Percentiles rank a stretch among this genome's conserved stretches.
These are phyloP conservation scores for Boletellus emodensis DNA, from an alignment of 768 basidiomycete species.

Conservation along the genomic window DNA sequence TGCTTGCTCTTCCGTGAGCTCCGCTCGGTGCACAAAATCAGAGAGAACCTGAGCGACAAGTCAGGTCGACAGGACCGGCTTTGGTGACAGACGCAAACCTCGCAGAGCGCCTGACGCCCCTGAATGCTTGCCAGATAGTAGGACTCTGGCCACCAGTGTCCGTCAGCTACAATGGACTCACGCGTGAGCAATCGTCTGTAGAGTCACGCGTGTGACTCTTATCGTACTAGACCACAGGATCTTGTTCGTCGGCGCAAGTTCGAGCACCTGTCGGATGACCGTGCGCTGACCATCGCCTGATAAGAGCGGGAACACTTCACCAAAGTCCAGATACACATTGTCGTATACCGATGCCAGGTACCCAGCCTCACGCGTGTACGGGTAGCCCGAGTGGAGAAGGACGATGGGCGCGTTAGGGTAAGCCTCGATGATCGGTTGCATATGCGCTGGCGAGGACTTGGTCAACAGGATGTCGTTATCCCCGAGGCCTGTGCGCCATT, in stretches of 20 bases:
- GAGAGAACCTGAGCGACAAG: slow-evolving; percentile 53
- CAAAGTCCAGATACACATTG: slow-evolving; percentile 79
- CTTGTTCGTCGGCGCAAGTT: slow-evolving; percentile 72
- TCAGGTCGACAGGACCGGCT: slow-evolving; percentile 38
- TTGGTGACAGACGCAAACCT: slow-evolving; percentile 35
- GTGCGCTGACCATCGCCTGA: slow-evolving; percentile 58
- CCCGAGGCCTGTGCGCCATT: slow-evolving; percentile 45
- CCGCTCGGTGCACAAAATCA: slow-evolving; percentile 43
- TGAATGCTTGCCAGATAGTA: slow-evolving; percentile 68
- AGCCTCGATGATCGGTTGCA: slow-evolving; percentile 66
- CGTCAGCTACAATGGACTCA: slow-evolving; percentile 13
- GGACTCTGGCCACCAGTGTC: slow-evolving; percentile 64
- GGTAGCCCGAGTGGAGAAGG: slow-evolving; percentile 74
- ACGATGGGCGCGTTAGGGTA: slow-evolving; percentile 60
- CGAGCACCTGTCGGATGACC: slow-evolving; percentile 60
- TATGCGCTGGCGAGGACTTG: slow-evolving; percentile 56
- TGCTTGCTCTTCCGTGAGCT: slow-evolving; percentile 54
- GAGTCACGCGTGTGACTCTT: not conserved
- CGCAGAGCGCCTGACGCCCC: slow-evolving; percentile 56
- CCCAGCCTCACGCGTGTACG: slow-evolving; percentile 72
- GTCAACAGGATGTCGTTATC: slow-evolving; percentile 64
- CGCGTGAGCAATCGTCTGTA: not conserved
- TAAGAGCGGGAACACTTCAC: slow-evolving; percentile 71
- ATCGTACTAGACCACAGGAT: slow-evolving; percentile 75
- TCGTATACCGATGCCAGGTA: slow-evolving; percentile 68